Evolutionary conservation across 1,284 basidiomycete species (phyloP).

Genomic region (Boletus mariae): DNA sequence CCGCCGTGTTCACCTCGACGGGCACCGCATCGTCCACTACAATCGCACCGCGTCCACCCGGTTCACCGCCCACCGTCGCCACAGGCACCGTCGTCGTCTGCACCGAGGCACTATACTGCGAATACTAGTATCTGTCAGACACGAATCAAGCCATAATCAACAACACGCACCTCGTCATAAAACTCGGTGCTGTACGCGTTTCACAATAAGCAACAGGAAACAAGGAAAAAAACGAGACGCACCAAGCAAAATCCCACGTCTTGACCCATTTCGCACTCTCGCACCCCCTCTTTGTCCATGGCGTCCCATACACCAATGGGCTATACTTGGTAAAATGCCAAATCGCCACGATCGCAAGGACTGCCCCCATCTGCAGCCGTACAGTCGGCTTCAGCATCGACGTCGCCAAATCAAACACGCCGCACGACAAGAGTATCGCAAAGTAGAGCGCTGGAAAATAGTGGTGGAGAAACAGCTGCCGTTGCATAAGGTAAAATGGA

Average conservation of each 20-base stretch:
- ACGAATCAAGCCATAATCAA: no score
- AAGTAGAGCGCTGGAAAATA: conserved; percentile 97
- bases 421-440: conserved; percentile 77
- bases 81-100: conserved; percentile 37
- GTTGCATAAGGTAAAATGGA: conserved; percentile 95
- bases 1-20: conserved; percentile 36
- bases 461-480: conserved; percentile 96
- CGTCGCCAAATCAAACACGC: conserved; percentile 84
- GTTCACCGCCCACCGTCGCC: conserved; percentile 45
- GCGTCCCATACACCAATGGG: conserved; percentile 80
- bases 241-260: conserved; percentile 97
- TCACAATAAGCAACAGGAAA: conserved; percentile 2
- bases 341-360: conserved; percentile 70
- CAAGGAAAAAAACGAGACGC: conserved; percentile 24
- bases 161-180: conserved; percentile 50
- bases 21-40: conserved; percentile 39
- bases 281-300: conserved; percentile 86
- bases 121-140: conserved; percentile 41
- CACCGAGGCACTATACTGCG: conserved; percentile 12
- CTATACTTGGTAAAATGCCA: conserved; percentile 81
- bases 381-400: conserved; percentile 73
- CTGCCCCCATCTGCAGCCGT: conserved; percentile 75
- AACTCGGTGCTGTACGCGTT: conserved; percentile 52
- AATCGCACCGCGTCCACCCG: conserved; percentile 43
- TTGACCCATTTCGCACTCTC: conserved; percentile 79